Evolutionary conservation across 306 rosid genomes (phyloP), one percentile per base, ranked within the genome.

Genomic region (Vigna mungo): DNA sequence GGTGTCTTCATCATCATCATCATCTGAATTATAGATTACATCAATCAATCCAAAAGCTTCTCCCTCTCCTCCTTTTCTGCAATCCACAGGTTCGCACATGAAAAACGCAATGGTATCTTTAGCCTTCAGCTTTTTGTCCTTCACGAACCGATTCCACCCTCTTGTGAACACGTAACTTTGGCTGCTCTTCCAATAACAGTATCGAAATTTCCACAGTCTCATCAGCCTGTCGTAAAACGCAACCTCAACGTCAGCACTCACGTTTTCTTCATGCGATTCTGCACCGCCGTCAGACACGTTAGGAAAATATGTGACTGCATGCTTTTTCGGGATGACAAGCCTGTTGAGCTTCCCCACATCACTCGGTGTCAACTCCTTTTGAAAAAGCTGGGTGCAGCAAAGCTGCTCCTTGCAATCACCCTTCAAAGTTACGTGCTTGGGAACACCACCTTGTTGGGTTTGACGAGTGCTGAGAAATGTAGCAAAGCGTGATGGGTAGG

Each of bases 321-420:
- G 90, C 58, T 84, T 92, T 37, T 94, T 94, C 0, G 95, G 98
- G 55, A 94, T 90, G 2, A 90, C 96, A 47, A 94, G 92, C 72
- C 97, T 87, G 46, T 94, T 90, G 13, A 92, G 97, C 78, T 92
- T 94, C 0, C 97, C 93, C 7, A 94, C 97, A 47, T 94, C 98
- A 61, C 97, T 92, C 2, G 98, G 96, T 36, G 97, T 94, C 54
- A 94, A 59, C 39, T 92, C 97, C 70, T 94, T 94, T 9, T 89
- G 89, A 70, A 94, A 94, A 17, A 94, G 90, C 64, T 86, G 86
- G 32, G 82, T 84, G 73, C 86, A 83, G 10, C 65, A 66, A 62
- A 79, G 71, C 9, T 83, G 54, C 46, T 73, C 82, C 13, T 79
- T 82, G 0, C 13, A 15, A 0, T 44, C 0, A 1, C 66, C 87